Evolutionary conservation across 352 stramenopile genomes (phyloP).

Genomic region (Pythium brassicae): DNA sequence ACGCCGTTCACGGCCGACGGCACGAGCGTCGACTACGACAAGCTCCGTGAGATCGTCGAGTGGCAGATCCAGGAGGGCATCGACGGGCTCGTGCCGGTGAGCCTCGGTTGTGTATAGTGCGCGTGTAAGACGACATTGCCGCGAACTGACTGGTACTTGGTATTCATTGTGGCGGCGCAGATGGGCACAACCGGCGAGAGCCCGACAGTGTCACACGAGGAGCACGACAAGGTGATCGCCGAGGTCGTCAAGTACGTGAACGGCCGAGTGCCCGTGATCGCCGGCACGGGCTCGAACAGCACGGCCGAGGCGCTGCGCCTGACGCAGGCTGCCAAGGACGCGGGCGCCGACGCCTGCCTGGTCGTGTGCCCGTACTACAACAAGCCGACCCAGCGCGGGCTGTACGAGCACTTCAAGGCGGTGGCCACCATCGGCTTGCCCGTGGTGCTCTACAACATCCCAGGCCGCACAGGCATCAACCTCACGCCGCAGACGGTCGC

Average conservation of each 20-base stretch:
- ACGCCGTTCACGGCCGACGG: slow-evolving; percentile 94
- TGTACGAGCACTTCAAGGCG: slow-evolving; percentile 94
- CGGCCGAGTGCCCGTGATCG: slow-evolving; percentile 91
- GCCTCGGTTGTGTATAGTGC: not conserved
- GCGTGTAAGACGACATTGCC: not conserved
- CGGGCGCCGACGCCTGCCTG: slow-evolving; percentile 92
- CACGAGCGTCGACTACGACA: slow-evolving; percentile 90
- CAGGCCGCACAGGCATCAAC: slow-evolving; percentile 94
- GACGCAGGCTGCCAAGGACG: slow-evolving; percentile 87
- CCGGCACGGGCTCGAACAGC: slow-evolving; percentile 95
- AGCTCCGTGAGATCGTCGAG: slow-evolving; percentile 89
- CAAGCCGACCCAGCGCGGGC: slow-evolving; percentile 95
- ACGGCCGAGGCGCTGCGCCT: slow-evolving; percentile 83
- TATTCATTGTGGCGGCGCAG: slow-evolving; percentile 15
- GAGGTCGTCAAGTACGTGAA: slow-evolving; percentile 82
- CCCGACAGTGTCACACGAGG: slow-evolving; percentile 91
- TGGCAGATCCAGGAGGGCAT: slow-evolving; percentile 93
- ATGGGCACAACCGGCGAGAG: slow-evolving; percentile 98
- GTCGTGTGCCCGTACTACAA: slow-evolving; percentile 99
- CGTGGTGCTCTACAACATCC: slow-evolving; percentile 97
- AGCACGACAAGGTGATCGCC: slow-evolving; percentile 94
- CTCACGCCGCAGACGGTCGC: slow-evolving; percentile 93
- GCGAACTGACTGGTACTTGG: not conserved
- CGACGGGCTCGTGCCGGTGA: slow-evolving; percentile 93
- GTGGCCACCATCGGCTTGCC: slow-evolving; percentile 86